Evolutionary conservation across 441 rosid genomes (phyloP), one percentile per base, ranked within the genome.

Genomic region (Corymbia citriodora): DNA sequence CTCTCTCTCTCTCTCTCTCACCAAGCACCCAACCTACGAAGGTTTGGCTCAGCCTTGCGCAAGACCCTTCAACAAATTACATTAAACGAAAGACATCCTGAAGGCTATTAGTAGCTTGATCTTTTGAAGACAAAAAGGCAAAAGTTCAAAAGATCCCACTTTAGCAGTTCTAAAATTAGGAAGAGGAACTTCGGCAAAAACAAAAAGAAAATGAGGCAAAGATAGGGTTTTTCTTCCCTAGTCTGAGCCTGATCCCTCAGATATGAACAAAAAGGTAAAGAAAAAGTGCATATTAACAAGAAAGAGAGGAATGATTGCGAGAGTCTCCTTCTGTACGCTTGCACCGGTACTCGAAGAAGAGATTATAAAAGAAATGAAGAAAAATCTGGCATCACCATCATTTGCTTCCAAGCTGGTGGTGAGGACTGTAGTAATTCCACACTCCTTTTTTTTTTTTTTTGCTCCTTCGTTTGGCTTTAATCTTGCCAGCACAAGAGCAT

Each of bases 401-500:
- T 40, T 55, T 87, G n/a, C 65, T 87, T 87, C 52, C 52, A 23
- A 40, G 85, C 85, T 19, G 88, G 45, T 33, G 65, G 65, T 12
- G 88, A 55, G 65, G 88, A 19, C 50, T 55, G 68, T 19, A 29
- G 88, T 55, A 23, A 55, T 55, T 33, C 88, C 85, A 79, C 10
- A 48, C 40, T 40, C 85, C 29, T 23, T 40, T 12, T 13, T 7
- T 21, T 40, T 74, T 25, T 25, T 14, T 55, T 17, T 25, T 25
- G 74, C 52, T 79, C 85, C 52, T 45, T 10, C 82, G 36, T 79
- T 23, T 23, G 52, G 85, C 85, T 1, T 40, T 87, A 31, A 55
- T 87, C 88, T 87, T 87, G 88, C 88, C 88, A 87, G 88, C 88
- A 87, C 49, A 87, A 59, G 65, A 87, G 88, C 68, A 87, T 87